phyloP scores from a whole-genome alignment of 352 stramenopile species.

The Phytophthora cryptogea region DNA sequence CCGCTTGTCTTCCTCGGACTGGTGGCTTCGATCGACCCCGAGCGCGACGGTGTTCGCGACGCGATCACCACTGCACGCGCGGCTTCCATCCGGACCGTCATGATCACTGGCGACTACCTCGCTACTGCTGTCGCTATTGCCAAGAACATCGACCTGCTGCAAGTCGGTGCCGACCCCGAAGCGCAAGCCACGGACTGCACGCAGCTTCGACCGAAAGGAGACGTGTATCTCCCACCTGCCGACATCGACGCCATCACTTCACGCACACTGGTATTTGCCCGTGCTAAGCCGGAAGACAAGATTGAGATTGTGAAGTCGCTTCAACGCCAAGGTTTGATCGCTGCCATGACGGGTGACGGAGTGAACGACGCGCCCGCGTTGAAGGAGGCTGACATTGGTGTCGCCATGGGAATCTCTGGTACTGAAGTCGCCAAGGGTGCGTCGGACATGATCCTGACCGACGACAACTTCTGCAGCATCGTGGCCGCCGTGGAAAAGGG shows the following conservation, averaged over 20 bases:
- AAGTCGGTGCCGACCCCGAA: conserved; percentile 58
- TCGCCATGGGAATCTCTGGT: conserved; percentile 97
- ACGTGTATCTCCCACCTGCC: conserved; percentile 61
- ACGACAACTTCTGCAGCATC: conserved; percentile 99
- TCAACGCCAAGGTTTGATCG: conserved; percentile 86
- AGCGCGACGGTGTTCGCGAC: conserved; percentile 62
- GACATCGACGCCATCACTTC: conserved; percentile 91
- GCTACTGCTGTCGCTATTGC: conserved; percentile 95
- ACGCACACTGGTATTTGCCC: conserved; percentile 92
- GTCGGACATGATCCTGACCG: conserved; percentile 97
- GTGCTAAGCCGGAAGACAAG: conserved; percentile 95
- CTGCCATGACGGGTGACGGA: conserved; percentile 98
- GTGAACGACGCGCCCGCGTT: conserved; percentile 98
- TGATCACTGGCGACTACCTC: conserved; percentile 96
- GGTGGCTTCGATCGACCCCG: conserved; percentile 91
- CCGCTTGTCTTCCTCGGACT: conserved; percentile 92
- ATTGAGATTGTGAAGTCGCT: conserved; percentile 96
- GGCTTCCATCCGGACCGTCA: conserved; percentile 79
- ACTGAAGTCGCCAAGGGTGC: conserved; percentile 98
- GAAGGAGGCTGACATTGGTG: conserved; percentile 95
- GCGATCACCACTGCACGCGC: conserved; percentile 48
- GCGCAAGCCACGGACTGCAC: conserved; percentile 79
- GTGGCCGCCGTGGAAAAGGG: conserved; percentile 96
- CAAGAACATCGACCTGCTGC: conserved; percentile 92
- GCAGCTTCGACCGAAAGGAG: conserved; percentile 47